Evolutionary conservation across 139 green algal species (phyloP), one percentile per base, ranked within the genome.

Genomic region (Haematococcus sp.): DNA sequence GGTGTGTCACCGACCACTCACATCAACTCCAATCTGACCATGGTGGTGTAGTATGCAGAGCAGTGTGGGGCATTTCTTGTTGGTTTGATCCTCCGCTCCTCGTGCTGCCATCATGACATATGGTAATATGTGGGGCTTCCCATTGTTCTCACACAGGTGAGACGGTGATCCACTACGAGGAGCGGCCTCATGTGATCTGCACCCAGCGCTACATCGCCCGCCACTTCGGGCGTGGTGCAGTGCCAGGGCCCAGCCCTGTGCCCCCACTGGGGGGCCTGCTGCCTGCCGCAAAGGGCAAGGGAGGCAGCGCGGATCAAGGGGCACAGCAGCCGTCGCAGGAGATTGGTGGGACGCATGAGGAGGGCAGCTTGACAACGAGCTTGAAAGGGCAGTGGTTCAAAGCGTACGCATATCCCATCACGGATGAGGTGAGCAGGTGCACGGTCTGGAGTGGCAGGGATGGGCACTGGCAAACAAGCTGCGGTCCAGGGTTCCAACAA

Each of bases 321-420:
- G 25, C 23, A 27, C 22, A 60, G 52, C 52, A 60, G 52, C 9
- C 52, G 52, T 25, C 54, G 28, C 31, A 52, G 22, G 58, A 46
- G 44, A 46, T 80, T n/a, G 7, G 35, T 66, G 66, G 3, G 23
- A 27, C 74, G 65, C 17, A 63, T 46, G 28, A 74, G 43, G 33
- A 67, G 56, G 3, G 4, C 16, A 61, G 17, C 20, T n/a, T 34
- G 25, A 13, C 27, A 11, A n/a, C 11, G 17, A 16, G 32, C 9
- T 31, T 68, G 9, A 68, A 71, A 30, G 23, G 54, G 23, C 22
- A 55, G 32, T 78, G 71, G 76, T 78, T 82, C 44, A 52, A 71
- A 5, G 35, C 28, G 25, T 76, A 78, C 28, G 76, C 76, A 25
- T 82, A 78, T 44, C 71, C 71, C 1, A 22, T 82, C 1, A 75